phyloP scores from a whole-genome alignment of 805 yeast species.

The Candida silvatica region DNA sequence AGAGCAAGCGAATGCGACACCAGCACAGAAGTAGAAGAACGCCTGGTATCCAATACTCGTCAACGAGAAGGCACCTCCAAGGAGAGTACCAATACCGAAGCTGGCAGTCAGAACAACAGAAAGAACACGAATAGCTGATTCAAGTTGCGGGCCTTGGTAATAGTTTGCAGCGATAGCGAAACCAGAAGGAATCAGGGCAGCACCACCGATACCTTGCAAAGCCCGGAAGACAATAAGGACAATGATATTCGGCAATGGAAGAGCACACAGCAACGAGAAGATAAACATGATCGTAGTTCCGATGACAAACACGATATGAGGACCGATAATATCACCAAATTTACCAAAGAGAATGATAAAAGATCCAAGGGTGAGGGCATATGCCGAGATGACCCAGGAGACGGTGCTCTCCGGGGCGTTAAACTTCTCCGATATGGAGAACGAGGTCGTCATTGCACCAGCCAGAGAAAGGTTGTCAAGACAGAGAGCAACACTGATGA shows the following conservation, averaged over 20 bases:
- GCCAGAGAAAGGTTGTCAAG: constrained; percentile 21
- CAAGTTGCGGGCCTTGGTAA: constrained; percentile 12
- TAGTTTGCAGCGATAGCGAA: constrained; percentile 16
- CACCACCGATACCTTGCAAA: constrained; percentile 35
- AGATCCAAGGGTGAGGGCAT: constrained; percentile 35
- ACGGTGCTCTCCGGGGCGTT: constrained; percentile 26
- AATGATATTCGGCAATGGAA: constrained; percentile 21
- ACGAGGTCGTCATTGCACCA: constrained; percentile 15
- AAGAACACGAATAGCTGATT: constrained; percentile 9
- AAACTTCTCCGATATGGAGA: constrained; percentile 28
- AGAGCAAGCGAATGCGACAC: constrained; percentile 12
- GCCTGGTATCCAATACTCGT: constrained; percentile 31
- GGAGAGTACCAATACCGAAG: constrained; percentile 31
- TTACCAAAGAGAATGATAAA: constrained; percentile 35
- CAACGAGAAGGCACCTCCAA: constrained; percentile 37
- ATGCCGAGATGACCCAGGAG: constrained; percentile 34
- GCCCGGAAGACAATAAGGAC: constrained; percentile 35
- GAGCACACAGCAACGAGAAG: constrained; percentile 27
- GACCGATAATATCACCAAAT: constrained; percentile 33
- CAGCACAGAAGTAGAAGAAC: constrained; percentile 30
- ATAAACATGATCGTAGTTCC: constrained; percentile 12
- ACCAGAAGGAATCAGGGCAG: constrained; percentile 29
- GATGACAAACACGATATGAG: constrained; percentile 21
- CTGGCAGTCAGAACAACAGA: constrained; percentile 17
- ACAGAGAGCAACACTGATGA: constrained; percentile 1